Conservation (phyloP, 768 basidiomycete genomes). For the Mycena rebaudengoi region DNA sequence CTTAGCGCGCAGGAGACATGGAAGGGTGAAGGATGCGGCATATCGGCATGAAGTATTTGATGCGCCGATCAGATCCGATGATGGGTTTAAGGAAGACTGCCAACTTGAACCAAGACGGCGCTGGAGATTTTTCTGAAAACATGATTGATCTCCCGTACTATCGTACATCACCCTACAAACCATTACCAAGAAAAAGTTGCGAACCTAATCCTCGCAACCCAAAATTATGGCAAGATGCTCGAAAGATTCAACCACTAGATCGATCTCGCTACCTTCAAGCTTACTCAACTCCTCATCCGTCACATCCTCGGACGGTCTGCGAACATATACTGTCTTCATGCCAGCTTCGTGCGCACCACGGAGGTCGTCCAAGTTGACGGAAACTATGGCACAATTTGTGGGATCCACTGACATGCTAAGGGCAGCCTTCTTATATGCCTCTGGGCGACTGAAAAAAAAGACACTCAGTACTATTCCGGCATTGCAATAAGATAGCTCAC, state of each 20-base stretch:
- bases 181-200: too few species aligned
- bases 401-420: conserved; percentile 43
- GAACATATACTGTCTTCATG: conserved; percentile 52
- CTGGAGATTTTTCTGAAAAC: too few species aligned
- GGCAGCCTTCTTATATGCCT: conserved; percentile 47
- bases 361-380: conserved; percentile 51
- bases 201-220: conserved; percentile 21
- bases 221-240: conserved; percentile 23
- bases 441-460: conserved; percentile 32
- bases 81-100: too few species aligned
- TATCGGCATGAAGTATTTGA: too few species aligned
- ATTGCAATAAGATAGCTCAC: background rate
- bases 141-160: too few species aligned
- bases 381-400: conserved; percentile 51
- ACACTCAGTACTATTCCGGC: background rate
- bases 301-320: conserved; percentile 41
- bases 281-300: conserved; percentile 37
- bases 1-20: too few species aligned
- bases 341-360: conserved; percentile 46
- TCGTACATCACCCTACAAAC: too few species aligned
- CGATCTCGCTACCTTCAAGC: conserved; percentile 49
- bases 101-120: too few species aligned
- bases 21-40: too few species aligned
- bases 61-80: too few species aligned
- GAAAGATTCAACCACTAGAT: conserved; percentile 43